A percentile compares a stretch with the other conserved stretches of the same genome.
These are phyloP conservation scores for Arabidopsis thaliana DNA, from an alignment of 345 rosid genomes.

Conservation along the genomic window DNA sequence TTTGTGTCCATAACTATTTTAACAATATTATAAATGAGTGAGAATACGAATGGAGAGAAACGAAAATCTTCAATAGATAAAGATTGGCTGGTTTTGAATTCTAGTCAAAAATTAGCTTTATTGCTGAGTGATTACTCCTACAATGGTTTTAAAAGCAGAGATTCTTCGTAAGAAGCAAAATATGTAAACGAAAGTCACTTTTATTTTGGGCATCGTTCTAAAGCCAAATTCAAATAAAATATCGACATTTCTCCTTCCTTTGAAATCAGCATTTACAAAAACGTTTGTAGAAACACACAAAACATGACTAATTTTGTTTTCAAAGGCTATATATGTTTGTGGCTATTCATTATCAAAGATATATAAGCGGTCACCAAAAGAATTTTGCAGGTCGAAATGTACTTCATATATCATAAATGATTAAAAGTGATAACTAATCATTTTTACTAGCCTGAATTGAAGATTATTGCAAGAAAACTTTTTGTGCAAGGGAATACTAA, in stretches of 20 bases:
- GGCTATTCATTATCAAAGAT: not conserved
- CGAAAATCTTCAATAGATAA: not conserved
- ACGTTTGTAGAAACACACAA: slow-evolving; percentile 8
- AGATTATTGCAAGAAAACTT: not conserved
- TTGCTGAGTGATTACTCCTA: slow-evolving; percentile 25
- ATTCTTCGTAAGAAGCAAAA: slow-evolving; percentile 39
- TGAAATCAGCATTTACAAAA: slow-evolving; percentile 1
- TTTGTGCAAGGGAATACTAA: not conserved
- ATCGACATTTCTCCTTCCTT: not conserved
- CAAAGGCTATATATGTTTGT: not conserved
- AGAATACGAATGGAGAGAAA: not conserved
- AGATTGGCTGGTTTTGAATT: slow-evolving; percentile 37
- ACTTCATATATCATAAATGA: not conserved
- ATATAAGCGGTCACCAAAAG: not conserved
- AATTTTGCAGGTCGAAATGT: not conserved
- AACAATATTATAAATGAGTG: not conserved
- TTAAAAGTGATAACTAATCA: not conserved
- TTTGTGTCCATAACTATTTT: not conserved
- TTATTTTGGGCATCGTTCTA: slow-evolving; percentile 25
- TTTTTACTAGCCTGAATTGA: not conserved
- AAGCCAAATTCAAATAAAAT: slow-evolving; percentile 22
- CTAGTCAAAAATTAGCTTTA: slow-evolving; percentile 39
- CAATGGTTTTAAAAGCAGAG: slow-evolving; percentile 28
- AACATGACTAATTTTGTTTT: not conserved
- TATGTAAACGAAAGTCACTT: slow-evolving; percentile 26